phyloP scores from a whole-genome alignment of 768 basidiomycete genomes.

The Gelatoporia subvermispora region DNA sequence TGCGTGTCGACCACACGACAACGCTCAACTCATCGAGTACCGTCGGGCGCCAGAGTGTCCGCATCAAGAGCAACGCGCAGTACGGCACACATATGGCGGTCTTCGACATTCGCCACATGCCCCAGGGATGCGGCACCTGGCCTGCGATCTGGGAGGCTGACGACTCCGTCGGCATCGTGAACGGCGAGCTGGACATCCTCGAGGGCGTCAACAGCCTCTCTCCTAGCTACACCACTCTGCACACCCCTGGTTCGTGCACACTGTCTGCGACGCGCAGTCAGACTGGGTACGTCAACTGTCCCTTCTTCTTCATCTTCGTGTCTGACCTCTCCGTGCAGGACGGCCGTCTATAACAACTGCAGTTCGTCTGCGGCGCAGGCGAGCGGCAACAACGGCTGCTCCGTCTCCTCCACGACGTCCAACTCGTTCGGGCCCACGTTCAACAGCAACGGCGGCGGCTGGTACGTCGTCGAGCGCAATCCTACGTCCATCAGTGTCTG shows the following conservation, averaged over 20 bases:
- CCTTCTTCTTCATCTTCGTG: neutral
- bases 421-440: slow-evolving; percentile 54
- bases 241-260: slow-evolving; percentile 43
- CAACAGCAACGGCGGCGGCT: slow-evolving; percentile 59
- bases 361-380: slow-evolving; percentile 27
- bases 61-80: slow-evolving; percentile 47
- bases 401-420: slow-evolving; percentile 34
- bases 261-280: slow-evolving; percentile 44
- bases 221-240: slow-evolving; percentile 49
- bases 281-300: slow-evolving; percentile 33
- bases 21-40: slow-evolving; percentile 38
- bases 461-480: slow-evolving; percentile 61
- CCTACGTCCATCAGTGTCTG: slow-evolving; percentile 55
- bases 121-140: slow-evolving; percentile 50
- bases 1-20: slow-evolving; percentile 52
- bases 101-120: slow-evolving; percentile 51
- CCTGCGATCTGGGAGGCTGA: slow-evolving; percentile 53
- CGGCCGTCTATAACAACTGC: slow-evolving; percentile 33
- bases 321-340: neutral
- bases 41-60: slow-evolving; percentile 54
- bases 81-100: slow-evolving; percentile 51
- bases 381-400: slow-evolving; percentile 52
- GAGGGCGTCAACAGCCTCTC: slow-evolving; percentile 48
- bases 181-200: slow-evolving; percentile 1
- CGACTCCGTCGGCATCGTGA: slow-evolving; percentile 5